Evolutionary conservation across 371 early-diverging fungal genomes (phyloP), one percentile per base, ranked within the genome.

Genomic region (Basidiobolus meristosporus): DNA sequence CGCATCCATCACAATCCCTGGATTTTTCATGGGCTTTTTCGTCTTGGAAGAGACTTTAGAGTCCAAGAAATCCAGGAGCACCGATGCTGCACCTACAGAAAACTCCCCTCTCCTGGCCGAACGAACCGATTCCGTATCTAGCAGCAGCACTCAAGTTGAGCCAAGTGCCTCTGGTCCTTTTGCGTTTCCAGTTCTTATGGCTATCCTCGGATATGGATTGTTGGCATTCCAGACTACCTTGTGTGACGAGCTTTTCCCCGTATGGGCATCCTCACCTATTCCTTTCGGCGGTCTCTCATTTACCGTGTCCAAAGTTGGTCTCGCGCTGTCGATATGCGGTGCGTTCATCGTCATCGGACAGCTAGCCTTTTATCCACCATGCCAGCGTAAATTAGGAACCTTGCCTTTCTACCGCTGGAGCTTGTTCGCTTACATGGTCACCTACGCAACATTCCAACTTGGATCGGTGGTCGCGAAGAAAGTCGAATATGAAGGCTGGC

Each of bases 31-130:
- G 17, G 83, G 79, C 1, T 51, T 65, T 9, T 62, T 82, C 32
- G 76, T 56, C 39, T 53, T 90, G 23, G 69, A 84, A 31, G 92
- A 91, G 51, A 84, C 87, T 1, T 48, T 31, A 21, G 37, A 43
- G 3, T 33, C 30, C 15, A 34, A 30, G 15, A 36, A 35, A 31
- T 5, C 5, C 0, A 36, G n/a, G 22, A 36, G 19, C 17, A 22
- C 19, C 34, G 22, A 38, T n/a, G 36, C 16, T 26, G 21, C 18
- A 26, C 31, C 18, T 1, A 36, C 18, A 16, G 23, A 22, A 32
- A 21, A 45, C 11, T 6, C 10, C 1, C 26, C 7, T 7, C 11
- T 18, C 9, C 21, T 29, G 12, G 11, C 31, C 12, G n/a, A 17
- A 9, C 26, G 26, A 5, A 9, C 26, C 9, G 26, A 26, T 26